These are phyloP conservation scores for Corchorus olitorius DNA, from an alignment of 345 rosid genomes.

Conservation along the genomic window DNA sequence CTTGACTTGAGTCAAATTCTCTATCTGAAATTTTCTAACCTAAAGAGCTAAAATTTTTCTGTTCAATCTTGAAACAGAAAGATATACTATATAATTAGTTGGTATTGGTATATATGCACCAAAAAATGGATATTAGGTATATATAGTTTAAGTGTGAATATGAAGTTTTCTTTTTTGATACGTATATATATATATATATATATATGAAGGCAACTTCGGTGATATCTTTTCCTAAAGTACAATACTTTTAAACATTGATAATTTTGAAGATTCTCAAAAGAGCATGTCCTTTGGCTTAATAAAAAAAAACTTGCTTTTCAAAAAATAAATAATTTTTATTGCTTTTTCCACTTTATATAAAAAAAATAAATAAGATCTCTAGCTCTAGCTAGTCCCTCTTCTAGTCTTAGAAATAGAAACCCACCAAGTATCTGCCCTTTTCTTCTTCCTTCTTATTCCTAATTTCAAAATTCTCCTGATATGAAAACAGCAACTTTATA, in stretches of 20 bases:
- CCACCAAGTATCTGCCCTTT: background rate
- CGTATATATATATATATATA: background rate
- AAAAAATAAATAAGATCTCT: background rate
- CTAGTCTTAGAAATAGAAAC: background rate
- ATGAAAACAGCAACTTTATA: background rate
- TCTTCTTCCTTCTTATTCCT: background rate
- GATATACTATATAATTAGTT: too few species aligned
- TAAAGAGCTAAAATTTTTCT: too few species aligned
- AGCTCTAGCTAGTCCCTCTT: background rate
- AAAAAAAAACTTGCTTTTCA: too few species aligned
- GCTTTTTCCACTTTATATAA: too few species aligned
- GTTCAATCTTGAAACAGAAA: too few species aligned
- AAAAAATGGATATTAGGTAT: background rate
- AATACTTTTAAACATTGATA: background rate
- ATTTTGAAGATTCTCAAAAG: background rate
- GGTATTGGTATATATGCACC: too few species aligned
- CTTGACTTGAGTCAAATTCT: too few species aligned
- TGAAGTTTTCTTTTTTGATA: background rate
- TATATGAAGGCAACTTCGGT: background rate
- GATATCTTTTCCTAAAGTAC: conserved; percentile 1
- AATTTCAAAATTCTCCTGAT: background rate
- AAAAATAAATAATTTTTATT: too few species aligned
- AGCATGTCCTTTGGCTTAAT: too few species aligned
- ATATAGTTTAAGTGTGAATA: background rate
- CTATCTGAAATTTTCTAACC: too few species aligned